A percentile compares a stretch with the other conserved stretches of the same genome.
Conservation (phyloP, 2,329 filamentous ascomycete genomes). For the Zymoseptoria ardabiliae region DNA sequence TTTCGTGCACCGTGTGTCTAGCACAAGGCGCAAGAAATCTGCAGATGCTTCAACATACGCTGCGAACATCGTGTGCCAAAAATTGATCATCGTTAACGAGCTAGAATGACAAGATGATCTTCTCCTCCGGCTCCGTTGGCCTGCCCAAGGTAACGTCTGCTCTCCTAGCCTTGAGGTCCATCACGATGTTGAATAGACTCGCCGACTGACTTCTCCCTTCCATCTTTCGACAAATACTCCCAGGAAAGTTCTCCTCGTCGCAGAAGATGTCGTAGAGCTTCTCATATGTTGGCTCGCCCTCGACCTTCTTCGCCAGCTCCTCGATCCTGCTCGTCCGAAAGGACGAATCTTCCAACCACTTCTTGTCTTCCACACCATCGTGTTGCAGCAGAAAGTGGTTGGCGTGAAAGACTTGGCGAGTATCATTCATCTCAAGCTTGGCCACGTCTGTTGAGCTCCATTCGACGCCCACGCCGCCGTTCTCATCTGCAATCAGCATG, state of each 20-base stretch:
- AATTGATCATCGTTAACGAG: background rate
- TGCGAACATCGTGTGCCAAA: background rate
- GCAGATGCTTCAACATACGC: too few species aligned
- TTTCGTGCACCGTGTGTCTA: too few species aligned
- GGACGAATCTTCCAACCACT: constrained; percentile 38
- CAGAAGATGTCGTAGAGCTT: constrained; percentile 29
- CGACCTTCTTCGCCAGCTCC: constrained; percentile 20
- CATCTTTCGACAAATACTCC: constrained; percentile 30
- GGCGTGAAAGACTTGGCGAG: constrained; percentile 34
- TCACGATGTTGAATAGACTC: constrained; percentile 34
- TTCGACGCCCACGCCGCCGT: constrained; percentile 44
- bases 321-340: constrained; percentile 33
- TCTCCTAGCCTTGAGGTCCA: constrained; percentile 28
- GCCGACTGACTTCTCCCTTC: constrained; percentile 18
- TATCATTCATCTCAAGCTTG: constrained; percentile 29
- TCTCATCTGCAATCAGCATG: constrained; percentile 47
- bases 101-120: constrained; percentile 1
- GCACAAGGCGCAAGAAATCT: too few species aligned
- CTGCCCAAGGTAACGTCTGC: constrained; percentile 29
- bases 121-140: constrained; percentile 25
- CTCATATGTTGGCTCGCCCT: constrained; percentile 4
- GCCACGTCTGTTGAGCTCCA: constrained; percentile 33
- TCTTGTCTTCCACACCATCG: constrained; percentile 32
- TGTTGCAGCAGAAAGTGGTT: constrained; percentile 40
- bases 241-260: constrained; percentile 35